These are phyloP conservation scores for Diplotaxis tenuifolia DNA, from an alignment of 345 rosid genomes.

Conservation along the genomic window DNA sequence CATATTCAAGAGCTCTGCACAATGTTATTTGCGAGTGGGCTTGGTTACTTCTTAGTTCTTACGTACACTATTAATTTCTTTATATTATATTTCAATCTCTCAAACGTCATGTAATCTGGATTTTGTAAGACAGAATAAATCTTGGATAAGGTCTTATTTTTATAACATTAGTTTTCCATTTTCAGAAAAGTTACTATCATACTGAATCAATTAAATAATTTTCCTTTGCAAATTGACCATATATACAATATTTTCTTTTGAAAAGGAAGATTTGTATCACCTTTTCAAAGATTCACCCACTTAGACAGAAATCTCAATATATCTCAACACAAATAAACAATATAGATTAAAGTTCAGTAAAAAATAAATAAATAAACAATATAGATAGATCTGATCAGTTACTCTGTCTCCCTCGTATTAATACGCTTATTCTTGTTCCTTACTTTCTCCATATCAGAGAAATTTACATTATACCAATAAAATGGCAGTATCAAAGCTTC, in stretches of 20 bases:
- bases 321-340: no score
- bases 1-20: neutral
- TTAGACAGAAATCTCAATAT: neutral
- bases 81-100: neutral
- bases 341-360: no score
- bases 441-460: neutral
- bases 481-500: constrained; percentile 27
- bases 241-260: neutral
- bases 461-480: constrained; percentile 6
- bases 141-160: neutral
- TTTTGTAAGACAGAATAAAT: neutral
- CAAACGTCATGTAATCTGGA: neutral
- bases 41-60: neutral
- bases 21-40: neutral
- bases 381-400: neutral
- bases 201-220: neutral
- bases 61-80: neutral
- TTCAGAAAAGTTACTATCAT: neutral
- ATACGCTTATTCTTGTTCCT: neutral
- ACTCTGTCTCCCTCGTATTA: neutral
- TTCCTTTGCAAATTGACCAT: neutral
- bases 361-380: neutral
- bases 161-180: neutral
- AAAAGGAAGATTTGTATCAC: neutral
- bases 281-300: constrained; percentile 1